Conservation (phyloP, 2,329 filamentous ascomycete genomes). For the Monilinia aucupariae region DNA sequence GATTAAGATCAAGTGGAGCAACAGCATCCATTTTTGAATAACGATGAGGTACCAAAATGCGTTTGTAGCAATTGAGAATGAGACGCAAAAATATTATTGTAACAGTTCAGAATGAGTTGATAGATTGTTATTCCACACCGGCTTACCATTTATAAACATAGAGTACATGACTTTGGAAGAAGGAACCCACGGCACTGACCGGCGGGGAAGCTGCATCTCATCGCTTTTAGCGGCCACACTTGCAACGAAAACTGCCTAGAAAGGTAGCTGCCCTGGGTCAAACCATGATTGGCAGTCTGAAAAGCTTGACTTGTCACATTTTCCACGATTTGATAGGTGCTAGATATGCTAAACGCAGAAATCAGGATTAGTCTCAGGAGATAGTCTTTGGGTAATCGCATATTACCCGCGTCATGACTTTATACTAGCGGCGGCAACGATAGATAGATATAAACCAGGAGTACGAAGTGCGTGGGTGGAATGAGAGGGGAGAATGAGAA, state of each 20-base stretch:
- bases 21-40: neutral
- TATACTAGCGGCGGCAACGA: neutral
- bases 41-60: neutral
- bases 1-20: constrained; percentile 29
- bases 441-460: neutral
- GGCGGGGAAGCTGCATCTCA: neutral
- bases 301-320: neutral
- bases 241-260: neutral
- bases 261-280: neutral
- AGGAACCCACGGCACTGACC: neutral
- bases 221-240: neutral
- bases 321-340: neutral
- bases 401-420: constrained; percentile 1
- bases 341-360: neutral
- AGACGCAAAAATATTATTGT: constrained; percentile 2
- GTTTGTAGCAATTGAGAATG: neutral
- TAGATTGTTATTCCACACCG: neutral
- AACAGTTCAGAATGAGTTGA: neutral
- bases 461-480: too few species aligned
- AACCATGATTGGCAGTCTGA: neutral
- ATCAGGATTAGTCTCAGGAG: neutral
- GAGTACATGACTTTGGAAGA: neutral
- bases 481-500: neutral
- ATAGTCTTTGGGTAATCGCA: neutral
- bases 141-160: neutral